phyloP scores from a whole-genome alignment of 2,329 filamentous ascomycete species.

The Cytospora piceicola region DNA sequence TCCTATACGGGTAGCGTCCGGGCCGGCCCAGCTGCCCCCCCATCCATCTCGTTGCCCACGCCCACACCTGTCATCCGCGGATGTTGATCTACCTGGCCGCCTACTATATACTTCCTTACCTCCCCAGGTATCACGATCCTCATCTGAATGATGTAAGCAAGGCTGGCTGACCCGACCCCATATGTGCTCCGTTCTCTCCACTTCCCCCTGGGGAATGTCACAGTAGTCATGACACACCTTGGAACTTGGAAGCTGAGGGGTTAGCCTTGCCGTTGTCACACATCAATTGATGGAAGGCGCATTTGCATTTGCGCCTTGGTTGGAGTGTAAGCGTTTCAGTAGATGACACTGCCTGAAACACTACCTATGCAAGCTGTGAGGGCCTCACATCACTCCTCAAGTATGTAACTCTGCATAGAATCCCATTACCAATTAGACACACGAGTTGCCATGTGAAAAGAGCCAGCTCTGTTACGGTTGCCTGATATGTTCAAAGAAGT shows the following conservation, averaged over 20 bases:
- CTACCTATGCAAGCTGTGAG: too few species aligned
- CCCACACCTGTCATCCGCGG: too few species aligned
- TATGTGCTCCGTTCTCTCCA: not conserved
- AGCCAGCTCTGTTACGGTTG: not conserved
- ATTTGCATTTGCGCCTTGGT: too few species aligned
- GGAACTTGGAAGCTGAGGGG: not conserved
- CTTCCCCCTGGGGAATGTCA: not conserved
- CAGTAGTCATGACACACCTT: not conserved
- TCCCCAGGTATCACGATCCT: not conserved
- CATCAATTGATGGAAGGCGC: too few species aligned
- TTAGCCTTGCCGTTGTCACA: not conserved
- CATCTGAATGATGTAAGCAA: slow-evolving; percentile 2
- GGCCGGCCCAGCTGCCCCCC: not conserved
- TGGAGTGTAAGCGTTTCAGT: too few species aligned
- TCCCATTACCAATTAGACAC: not conserved
- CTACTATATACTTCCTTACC: not conserved
- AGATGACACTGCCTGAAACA: too few species aligned
- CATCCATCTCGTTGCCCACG: not conserved
- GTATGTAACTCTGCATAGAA: too few species aligned
- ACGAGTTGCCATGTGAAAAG: not conserved
- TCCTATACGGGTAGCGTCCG: not conserved
- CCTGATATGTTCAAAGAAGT: not conserved
- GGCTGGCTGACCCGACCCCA: not conserved
- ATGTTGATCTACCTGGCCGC: not conserved
- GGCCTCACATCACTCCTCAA: too few species aligned